Base-by-base conservation (phyloP, 1,284 basidiomycete genomes). In the Exobasidium cylindrosporum region DNA sequence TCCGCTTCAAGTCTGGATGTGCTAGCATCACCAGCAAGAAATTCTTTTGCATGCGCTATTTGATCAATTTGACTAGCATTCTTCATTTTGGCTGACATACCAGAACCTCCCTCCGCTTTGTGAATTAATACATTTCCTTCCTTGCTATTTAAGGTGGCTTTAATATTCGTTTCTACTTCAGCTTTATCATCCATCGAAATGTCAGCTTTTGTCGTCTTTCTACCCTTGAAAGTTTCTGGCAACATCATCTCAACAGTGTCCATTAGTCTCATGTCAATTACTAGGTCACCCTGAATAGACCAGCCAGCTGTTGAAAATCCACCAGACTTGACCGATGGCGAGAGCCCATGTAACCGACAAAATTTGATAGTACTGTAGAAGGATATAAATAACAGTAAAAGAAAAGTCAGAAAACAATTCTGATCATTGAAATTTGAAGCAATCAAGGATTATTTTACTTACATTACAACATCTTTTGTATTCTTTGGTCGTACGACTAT, bases 231-330 rank as follows among this genome's bases (percentile, higher is more conserved):
- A 10, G 7, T 40, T 40, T 40, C 10, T 10, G 35, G 13, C 83
- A 76, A 69, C 87, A 88, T 65, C 89, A 87, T 50, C 86, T 85
- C 57, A 88, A 83, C 53, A 87, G 86, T 59, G 83, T 83, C 60
- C 65, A 94, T 82, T 70, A 84, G 84, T 67, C 83, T 85, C 61
- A 93, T 82, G 81, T 94, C 91, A 71, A 93, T 81, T 68, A 93
- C 87, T 59, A 93, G 83, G 73, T 92, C 88, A 45, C 91, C 91
- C 32, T 87, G 87, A 57, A 93, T 86, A 13, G 89, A 86, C 89
- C 90, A 92, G 1, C 92, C 91, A 10, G 88, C 90, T 2, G 89
- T 92, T 5, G 90, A 91, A 76, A 89, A 92, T 0, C 92, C 91
- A 17, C 91, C 91, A 0, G 90, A 88, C 78, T 90, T 91, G 72